Percentiles rank a stretch among this genome's conserved stretches.
These are phyloP conservation scores for Apiotrichum mycotoxinovorans DNA, from an alignment of 1,284 basidiomycete species.

Conservation along the genomic window DNA sequence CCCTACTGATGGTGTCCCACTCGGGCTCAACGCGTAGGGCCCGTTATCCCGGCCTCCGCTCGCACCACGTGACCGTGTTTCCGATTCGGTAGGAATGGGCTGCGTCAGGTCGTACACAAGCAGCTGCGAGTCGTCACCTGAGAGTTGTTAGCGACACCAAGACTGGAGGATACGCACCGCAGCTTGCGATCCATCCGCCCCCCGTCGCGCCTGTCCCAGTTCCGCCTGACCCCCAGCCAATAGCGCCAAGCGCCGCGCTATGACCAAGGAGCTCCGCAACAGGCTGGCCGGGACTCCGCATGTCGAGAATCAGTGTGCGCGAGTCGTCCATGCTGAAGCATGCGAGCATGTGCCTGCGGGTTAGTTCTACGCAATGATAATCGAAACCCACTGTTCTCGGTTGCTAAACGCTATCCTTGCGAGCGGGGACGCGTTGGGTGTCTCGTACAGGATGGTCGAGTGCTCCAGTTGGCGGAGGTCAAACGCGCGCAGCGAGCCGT, in stretches of 20 bases:
- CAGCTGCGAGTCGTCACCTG: constrained; percentile 87
- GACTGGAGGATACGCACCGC: constrained; percentile 56
- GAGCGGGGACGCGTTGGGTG: constrained; percentile 62
- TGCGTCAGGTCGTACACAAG: constrained; percentile 75
- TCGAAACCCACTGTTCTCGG: constrained; percentile 36
- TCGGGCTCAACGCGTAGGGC: constrained; percentile 28
- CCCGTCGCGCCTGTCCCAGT: constrained; percentile 53
- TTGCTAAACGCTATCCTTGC: constrained; percentile 76
- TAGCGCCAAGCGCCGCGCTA: constrained; percentile 64
- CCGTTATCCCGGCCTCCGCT: constrained; percentile 7
- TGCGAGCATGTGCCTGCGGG: constrained; percentile 45
- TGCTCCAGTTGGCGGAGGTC: constrained; percentile 94
- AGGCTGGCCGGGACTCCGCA: constrained; percentile 87
- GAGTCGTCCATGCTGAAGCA: constrained; percentile 64
- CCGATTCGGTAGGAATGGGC: constrained; percentile 31
- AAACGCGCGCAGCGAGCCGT: constrained; percentile 93
- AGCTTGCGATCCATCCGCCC: constrained; percentile 74
- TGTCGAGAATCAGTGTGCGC: constrained; percentile 85
- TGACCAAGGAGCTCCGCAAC: constrained; percentile 86
- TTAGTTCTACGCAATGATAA: neutral
- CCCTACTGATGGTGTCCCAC: constrained; percentile 60
- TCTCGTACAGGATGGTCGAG: constrained; percentile 97
- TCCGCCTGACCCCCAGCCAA: constrained; percentile 72
- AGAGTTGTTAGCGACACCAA: neutral
- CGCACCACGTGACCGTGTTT: constrained; percentile 1